Conservation (phyloP, 2,329 filamentous ascomycete species). For the Diaporthe citrichinensis region DNA sequence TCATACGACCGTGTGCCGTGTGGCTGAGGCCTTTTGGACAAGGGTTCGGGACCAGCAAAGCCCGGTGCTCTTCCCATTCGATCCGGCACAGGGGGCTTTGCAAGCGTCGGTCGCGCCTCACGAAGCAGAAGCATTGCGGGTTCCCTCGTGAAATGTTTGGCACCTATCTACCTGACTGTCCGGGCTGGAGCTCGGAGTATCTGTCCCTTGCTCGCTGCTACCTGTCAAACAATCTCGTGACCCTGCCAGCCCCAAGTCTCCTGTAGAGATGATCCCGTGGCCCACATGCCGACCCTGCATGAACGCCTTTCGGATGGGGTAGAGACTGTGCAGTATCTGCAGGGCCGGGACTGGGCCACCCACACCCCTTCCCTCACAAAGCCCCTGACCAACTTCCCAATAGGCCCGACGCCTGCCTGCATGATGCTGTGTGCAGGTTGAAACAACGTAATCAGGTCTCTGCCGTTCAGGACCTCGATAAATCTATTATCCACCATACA, state of each 20-base stretch:
- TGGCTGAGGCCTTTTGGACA: slow-evolving; percentile 5
- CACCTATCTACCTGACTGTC: background rate
- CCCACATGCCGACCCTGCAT: slow-evolving; percentile 22
- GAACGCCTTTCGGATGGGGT: slow-evolving; percentile 21
- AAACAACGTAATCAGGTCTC: slow-evolving; percentile 15
- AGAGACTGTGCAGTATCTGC: slow-evolving; percentile 12
- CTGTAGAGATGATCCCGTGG: slow-evolving; percentile 3
- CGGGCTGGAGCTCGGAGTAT: slow-evolving; percentile 16
- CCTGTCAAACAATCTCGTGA: slow-evolving; percentile 23
- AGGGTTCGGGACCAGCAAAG: background rate
- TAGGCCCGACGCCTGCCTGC: slow-evolving; percentile 12
- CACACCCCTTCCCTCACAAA: background rate
- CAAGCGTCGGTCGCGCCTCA: background rate
- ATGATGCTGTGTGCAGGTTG: slow-evolving; percentile 31
- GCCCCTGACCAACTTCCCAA: background rate
- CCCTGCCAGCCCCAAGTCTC: background rate
- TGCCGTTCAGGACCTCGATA: slow-evolving; percentile 18
- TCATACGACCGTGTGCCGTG: slow-evolving; percentile 29
- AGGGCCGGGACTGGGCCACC: slow-evolving; percentile 8
- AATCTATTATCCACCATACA: slow-evolving; percentile 29
- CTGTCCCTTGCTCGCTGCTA: background rate
- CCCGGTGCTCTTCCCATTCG: background rate
- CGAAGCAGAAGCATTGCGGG: background rate
- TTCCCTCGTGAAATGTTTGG: background rate
- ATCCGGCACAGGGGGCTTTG: background rate